These are phyloP conservation scores for Diaporthe vexans DNA, from an alignment of 2,329 filamentous ascomycete genomes.

Conservation along the genomic window DNA sequence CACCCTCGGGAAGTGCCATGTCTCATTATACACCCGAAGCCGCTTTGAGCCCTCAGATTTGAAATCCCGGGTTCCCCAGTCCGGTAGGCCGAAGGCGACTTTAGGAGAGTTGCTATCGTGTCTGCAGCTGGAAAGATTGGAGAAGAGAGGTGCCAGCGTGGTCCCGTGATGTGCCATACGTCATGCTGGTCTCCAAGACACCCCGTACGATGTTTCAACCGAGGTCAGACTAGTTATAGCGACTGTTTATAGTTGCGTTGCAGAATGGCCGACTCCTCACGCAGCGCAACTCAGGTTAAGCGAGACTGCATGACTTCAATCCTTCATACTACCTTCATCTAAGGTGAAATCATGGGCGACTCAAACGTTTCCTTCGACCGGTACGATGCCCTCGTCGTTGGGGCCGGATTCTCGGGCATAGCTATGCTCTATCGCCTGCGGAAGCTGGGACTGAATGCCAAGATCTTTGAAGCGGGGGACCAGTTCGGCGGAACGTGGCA, in stretches of 20 bases:
- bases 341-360: neutral
- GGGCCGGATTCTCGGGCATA: slow-evolving; percentile 36
- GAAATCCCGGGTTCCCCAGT: neutral
- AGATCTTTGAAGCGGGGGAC: slow-evolving; percentile 37
- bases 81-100: neutral
- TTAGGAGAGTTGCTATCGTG: neutral
- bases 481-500: slow-evolving; percentile 42
- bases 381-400: slow-evolving; percentile 34
- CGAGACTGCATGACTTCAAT: too few species aligned
- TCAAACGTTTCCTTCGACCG: neutral
- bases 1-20: neutral
- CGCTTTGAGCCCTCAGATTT: too few species aligned
- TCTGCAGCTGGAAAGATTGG: neutral
- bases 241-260: too few species aligned
- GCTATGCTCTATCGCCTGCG: slow-evolving; percentile 29
- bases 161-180: neutral
- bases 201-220: neutral
- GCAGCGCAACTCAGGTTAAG: too few species aligned
- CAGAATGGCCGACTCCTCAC: neutral
- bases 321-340: too few species aligned
- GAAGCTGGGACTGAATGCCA: slow-evolving; percentile 28
- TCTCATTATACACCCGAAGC: too few species aligned
- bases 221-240: neutral
- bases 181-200: neutral
- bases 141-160: neutral